phyloP scores from a whole-genome alignment of 2,329 filamentous ascomycete genomes.

The Fusarium sp. region DNA sequence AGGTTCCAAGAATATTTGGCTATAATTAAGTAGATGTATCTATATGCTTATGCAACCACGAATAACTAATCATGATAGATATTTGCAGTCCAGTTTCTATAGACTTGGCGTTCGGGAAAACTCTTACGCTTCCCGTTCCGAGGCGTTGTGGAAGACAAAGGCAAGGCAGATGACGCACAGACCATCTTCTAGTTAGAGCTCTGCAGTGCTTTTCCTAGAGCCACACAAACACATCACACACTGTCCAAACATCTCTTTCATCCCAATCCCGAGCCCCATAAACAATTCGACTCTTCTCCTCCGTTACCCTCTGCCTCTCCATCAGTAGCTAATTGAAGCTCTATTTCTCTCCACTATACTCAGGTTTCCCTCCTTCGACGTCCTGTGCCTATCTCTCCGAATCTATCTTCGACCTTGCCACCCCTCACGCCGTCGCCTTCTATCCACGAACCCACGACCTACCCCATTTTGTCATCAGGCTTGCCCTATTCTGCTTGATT shows the following conservation, averaged over 20 bases:
- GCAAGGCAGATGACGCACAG: conserved; percentile 27
- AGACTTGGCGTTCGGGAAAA: conserved; percentile 39
- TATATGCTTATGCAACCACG: too few species aligned
- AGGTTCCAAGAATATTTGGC: not conserved
- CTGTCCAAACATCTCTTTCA: conserved; percentile 39
- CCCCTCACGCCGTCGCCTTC: conserved; percentile 44
- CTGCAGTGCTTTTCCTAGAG: conserved; percentile 33
- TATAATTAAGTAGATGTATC: not conserved
- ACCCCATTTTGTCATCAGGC: conserved; percentile 42
- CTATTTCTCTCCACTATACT: conserved; percentile 19
- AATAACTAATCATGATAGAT: not conserved
- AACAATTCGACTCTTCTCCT: conserved; percentile 29
- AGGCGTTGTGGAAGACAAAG: conserved; percentile 18
- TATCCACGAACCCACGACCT: conserved; percentile 41
- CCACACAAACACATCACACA: conserved; percentile 39
- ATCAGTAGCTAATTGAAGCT: conserved; percentile 30
- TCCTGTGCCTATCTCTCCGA: conserved; percentile 25
- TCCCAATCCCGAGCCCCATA: conserved; percentile 31
- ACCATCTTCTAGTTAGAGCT: conserved; percentile 27
- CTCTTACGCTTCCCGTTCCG: conserved; percentile 34
- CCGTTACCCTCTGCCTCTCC: conserved; percentile 9
- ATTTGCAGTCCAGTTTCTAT: conserved; percentile 2
- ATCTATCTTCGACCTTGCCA: conserved; percentile 37
- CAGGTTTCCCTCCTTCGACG: conserved; percentile 34
- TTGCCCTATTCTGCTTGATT: conserved; percentile 38